A percentile compares a stretch with the other conserved stretches of the same genome.
phyloP scores from a whole-genome alignment of 176 grass and related monocot genomes.

The Avena atlantica region DNA sequence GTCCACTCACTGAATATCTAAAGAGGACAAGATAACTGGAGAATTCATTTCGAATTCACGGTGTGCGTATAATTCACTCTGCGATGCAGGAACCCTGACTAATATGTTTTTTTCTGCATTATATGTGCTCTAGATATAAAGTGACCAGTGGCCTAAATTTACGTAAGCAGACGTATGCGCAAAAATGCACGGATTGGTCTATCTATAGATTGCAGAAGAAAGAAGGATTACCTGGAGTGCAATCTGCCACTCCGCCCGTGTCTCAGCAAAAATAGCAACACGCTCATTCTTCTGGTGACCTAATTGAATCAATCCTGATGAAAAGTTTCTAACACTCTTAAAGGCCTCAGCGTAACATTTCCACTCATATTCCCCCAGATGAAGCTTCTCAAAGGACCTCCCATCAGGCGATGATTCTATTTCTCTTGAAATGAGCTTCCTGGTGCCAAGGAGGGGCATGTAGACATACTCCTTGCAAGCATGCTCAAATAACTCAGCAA shows the following conservation, averaged over 20 bases:
- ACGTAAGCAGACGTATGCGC: neutral
- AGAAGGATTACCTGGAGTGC: conserved; percentile 75
- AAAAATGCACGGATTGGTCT: neutral
- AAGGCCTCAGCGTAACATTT: conserved; percentile 80
- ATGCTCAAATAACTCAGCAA: conserved; percentile 80
- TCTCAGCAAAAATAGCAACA: conserved; percentile 96
- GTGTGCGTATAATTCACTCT: conserved; percentile 1
- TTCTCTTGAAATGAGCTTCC: conserved; percentile 84
- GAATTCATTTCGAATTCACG: neutral
- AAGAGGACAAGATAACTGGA: neutral
- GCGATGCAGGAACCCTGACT: neutral
- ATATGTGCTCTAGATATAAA: neutral
- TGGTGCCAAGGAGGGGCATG: conserved; percentile 79
- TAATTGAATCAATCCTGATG: conserved; percentile 76
- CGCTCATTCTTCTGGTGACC: conserved; percentile 68
- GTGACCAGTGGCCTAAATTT: neutral
- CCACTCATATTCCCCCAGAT: conserved; percentile 95
- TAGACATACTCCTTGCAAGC: conserved; percentile 75
- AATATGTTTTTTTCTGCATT: neutral
- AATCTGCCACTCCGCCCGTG: conserved; percentile 86
- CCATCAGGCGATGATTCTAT: conserved; percentile 61
- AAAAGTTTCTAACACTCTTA: conserved; percentile 76
- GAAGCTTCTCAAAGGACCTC: conserved; percentile 88
- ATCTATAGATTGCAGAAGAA: neutral
- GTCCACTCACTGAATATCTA: neutral